Evolutionary conservation across 805 yeast genomes (phyloP).

Genomic region (Dipodascus geniculatus): DNA sequence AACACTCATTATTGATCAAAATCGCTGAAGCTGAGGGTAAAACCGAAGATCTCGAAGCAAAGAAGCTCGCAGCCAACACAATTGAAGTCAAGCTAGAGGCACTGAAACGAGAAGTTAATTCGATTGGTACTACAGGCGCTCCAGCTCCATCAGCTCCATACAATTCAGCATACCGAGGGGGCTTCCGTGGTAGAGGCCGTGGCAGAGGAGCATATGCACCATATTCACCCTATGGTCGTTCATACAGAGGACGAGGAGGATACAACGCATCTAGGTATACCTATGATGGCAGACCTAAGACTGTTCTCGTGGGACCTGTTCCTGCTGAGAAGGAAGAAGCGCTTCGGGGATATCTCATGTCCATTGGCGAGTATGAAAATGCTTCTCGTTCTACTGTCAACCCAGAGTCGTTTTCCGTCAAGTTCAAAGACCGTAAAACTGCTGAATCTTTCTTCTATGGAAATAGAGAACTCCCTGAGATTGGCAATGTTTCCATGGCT

Average conservation of each 20-base stretch:
- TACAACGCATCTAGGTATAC: conserved; percentile 18
- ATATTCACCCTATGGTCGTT: conserved; percentile 13
- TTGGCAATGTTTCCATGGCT: conserved; percentile 21
- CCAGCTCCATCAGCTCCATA: conserved; percentile 6
- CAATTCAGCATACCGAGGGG: conserved; percentile 13
- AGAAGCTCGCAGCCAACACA: conserved; percentile 17
- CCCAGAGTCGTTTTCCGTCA: conserved; percentile 14
- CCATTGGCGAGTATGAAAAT: conserved; percentile 19
- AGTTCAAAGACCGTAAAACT: conserved; percentile 26
- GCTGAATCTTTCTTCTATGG: conserved; percentile 28
- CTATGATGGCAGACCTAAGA: conserved; percentile 30
- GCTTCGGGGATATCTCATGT: conserved; percentile 21
- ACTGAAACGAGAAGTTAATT: conserved; percentile 25
- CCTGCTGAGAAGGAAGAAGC: conserved; percentile 23
- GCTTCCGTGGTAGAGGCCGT: conserved; percentile 15
- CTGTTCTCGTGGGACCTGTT: conserved; percentile 24
- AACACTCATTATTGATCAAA: conserved; percentile 12
- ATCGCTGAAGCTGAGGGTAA: conserved; percentile 15
- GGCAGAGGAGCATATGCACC: conserved; percentile 16
- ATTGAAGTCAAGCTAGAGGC: conserved; percentile 24
- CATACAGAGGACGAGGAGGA: conserved; percentile 17
- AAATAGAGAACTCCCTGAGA: conserved; percentile 18
- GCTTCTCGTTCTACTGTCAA: conserved; percentile 10
- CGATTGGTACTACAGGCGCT: conserved; percentile 18
- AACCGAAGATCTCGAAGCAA: conserved; percentile 10